Percentiles rank a stretch among this genome's conserved stretches.
phyloP scores from a whole-genome alignment of 345 rosid species.

The Moricandia arvensis region DNA sequence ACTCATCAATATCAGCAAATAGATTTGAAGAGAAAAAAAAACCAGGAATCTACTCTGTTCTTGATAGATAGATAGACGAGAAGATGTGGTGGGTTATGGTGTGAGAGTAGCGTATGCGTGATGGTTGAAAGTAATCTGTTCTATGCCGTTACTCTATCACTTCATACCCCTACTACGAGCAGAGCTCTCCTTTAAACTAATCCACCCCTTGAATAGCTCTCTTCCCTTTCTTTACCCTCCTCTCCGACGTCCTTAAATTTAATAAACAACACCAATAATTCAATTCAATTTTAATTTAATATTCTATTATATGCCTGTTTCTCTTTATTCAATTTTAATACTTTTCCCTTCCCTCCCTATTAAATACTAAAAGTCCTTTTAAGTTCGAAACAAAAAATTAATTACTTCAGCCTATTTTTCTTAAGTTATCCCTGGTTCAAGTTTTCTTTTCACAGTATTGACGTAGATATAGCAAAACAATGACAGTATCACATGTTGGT shows the following conservation, averaged over 20 bases:
- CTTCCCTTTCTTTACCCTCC: neutral
- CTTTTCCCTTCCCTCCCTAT: neutral
- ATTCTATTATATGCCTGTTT: neutral
- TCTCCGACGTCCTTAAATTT: constrained; percentile 12
- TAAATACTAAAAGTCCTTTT: neutral
- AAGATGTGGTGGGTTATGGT: constrained; percentile 32
- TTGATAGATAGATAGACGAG: neutral
- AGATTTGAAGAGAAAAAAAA: too few relatives aligned
- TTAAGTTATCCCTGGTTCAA: constrained; percentile 11
- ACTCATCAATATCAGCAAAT: too few relatives aligned
- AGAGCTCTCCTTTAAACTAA: constrained; percentile 43
- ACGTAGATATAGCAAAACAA: constrained; percentile 25
- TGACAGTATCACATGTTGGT: constrained; percentile 38
- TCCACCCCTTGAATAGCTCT: neutral
- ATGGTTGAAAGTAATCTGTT: constrained; percentile 18
- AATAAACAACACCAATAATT: constrained; percentile 11
- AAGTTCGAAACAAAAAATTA: neutral
- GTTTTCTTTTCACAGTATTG: constrained; percentile 16
- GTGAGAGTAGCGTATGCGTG: constrained; percentile 38
- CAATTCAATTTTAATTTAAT: neutral
- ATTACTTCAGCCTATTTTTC: too few relatives aligned
- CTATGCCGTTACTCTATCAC: constrained; percentile 36
- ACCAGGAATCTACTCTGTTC: constrained; percentile 24
- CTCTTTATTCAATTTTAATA: neutral
- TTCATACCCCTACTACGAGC: constrained; percentile 38